A percentile compares a stretch with the other conserved stretches of the same genome.
Evolutionary conservation across 2,329 filamentous ascomycete genomes (phyloP).

Genomic region (Apiospora aurea): DNA sequence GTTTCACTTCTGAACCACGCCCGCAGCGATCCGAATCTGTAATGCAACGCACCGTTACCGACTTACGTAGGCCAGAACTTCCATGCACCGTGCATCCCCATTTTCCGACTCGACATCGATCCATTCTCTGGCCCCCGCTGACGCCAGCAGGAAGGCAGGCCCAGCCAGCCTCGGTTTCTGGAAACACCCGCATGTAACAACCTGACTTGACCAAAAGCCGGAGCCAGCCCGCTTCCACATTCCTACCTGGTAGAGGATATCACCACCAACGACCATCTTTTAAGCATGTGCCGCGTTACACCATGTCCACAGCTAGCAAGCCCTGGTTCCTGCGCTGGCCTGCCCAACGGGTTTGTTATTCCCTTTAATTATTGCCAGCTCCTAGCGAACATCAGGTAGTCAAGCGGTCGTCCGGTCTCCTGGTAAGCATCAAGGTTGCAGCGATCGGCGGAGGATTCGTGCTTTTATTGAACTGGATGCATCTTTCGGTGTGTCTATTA

Average conservation of each 20-base stretch:
- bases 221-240: background rate
- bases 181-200: background rate
- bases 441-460: conserved; percentile 3
- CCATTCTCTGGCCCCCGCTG: background rate
- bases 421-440: background rate
- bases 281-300: conserved; percentile 1
- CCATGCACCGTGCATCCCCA: background rate
- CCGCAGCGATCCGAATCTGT: conserved; percentile 18
- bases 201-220: background rate
- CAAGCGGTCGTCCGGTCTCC: background rate
- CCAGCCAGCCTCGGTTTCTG: background rate
- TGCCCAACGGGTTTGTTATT: background rate
- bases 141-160: background rate
- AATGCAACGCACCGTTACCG: conserved; percentile 9
- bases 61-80: conserved; percentile 2
- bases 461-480: background rate
- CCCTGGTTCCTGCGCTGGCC: background rate
- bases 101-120: background rate
- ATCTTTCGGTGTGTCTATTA: conserved; percentile 10
- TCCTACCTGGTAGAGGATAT: background rate
- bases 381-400: background rate
- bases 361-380: background rate
- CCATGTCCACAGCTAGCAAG: background rate
- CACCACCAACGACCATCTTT: background rate
- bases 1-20: conserved; percentile 15